Conservation (phyloP, 345 rosid genomes). For the Linum lewisii region DNA sequence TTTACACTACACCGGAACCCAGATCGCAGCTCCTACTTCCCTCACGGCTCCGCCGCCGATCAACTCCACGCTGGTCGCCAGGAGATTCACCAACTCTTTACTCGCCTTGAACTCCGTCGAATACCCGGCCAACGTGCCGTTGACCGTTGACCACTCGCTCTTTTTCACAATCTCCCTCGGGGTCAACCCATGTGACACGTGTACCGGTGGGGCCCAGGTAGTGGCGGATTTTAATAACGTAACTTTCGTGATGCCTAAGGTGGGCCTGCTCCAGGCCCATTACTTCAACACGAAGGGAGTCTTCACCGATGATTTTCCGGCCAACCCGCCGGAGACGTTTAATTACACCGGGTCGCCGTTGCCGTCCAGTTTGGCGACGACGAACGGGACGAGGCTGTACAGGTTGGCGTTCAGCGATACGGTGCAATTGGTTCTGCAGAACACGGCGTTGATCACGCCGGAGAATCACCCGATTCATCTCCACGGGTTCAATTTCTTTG, state of each 20-base stretch:
- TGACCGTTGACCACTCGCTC: slow-evolving; percentile 4
- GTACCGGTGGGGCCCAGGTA: neutral
- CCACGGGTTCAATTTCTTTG: slow-evolving; percentile 4
- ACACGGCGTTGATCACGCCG: neutral
- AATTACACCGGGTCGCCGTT: neutral
- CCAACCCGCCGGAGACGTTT: neutral
- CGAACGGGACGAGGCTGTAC: slow-evolving; percentile 2
- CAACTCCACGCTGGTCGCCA: slow-evolving; percentile 2
- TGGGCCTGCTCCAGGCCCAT: slow-evolving; percentile 4
- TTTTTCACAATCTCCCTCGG: neutral
- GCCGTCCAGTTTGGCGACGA: neutral
- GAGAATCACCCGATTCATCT: slow-evolving; percentile 4
- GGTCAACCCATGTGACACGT: neutral
- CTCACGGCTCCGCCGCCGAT: neutral
- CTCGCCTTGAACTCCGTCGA: neutral
- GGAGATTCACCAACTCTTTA: neutral
- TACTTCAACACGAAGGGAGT: neutral
- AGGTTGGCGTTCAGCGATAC: neutral
- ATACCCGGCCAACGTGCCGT: slow-evolving; percentile 2
- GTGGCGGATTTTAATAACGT: neutral
- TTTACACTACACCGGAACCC: neutral
- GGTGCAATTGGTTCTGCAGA: neutral
- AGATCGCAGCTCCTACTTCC: neutral
- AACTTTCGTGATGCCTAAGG: neutral
- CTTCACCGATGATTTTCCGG: slow-evolving; percentile 1